Evolutionary conservation across 345 rosid genomes (phyloP).

Genomic region (Triadica sebifera): DNA sequence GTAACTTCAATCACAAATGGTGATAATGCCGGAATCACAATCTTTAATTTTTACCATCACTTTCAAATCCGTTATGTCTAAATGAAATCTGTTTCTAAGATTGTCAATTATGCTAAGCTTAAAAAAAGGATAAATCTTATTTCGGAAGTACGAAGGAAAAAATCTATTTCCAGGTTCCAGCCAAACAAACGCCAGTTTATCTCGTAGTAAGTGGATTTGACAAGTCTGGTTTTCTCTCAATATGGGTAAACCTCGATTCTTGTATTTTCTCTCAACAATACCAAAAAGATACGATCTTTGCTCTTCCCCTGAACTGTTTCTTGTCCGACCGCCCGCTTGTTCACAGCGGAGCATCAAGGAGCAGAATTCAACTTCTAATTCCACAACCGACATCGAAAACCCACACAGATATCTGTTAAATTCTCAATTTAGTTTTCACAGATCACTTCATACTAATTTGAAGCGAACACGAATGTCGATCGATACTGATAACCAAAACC

Average conservation of each 20-base stretch:
- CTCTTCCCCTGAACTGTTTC: neutral
- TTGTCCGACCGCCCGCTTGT: neutral
- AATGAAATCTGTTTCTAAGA: no score
- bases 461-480: constrained; percentile 6
- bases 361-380: constrained; percentile 16
- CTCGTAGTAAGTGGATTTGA: neutral
- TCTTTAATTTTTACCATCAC: no score
- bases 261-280: constrained; percentile 18
- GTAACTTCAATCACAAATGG: neutral
- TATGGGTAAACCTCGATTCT: constrained; percentile 40
- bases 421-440: constrained; percentile 13
- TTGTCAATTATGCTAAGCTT: no score
- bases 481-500: constrained; percentile 22
- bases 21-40: neutral
- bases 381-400: constrained; percentile 9
- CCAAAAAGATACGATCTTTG: constrained; percentile 13
- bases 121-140: no score
- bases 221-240: neutral
- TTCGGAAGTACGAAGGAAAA: no score
- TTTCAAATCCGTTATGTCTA: no score
- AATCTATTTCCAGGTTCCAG: no score
- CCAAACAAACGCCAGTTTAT: neutral
- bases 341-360: constrained; percentile 5
- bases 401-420: constrained; percentile 13
- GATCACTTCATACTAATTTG: constrained; percentile 29